These are phyloP conservation scores for Lanzia echinophila DNA, from an alignment of 2,329 filamentous ascomycete species.

Conservation along the genomic window DNA sequence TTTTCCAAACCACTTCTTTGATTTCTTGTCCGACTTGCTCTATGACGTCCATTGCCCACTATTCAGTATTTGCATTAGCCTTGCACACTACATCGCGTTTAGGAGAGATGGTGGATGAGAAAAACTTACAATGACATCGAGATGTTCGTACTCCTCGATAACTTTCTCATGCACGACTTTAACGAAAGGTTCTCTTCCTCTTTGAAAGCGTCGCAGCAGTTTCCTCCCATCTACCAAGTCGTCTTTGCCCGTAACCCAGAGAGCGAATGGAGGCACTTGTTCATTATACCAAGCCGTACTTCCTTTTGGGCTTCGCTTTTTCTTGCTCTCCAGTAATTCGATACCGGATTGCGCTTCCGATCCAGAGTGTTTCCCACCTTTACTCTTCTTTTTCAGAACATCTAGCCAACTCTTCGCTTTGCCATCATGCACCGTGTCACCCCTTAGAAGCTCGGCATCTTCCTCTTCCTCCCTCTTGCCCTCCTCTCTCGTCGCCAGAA, in stretches of 20 bases:
- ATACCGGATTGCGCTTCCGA: slow-evolving; percentile 28
- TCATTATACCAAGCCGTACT: slow-evolving; percentile 75
- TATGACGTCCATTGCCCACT: slow-evolving; percentile 82
- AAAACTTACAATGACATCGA: slow-evolving; percentile 63
- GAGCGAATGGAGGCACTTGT: slow-evolving; percentile 71
- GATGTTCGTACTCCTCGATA: slow-evolving; percentile 83
- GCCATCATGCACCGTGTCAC: neutral
- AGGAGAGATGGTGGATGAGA: neutral
- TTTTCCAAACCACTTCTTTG: slow-evolving; percentile 78
- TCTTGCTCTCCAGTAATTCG: slow-evolving; percentile 20
- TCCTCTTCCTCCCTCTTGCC: slow-evolving; percentile 52
- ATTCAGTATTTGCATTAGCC: neutral
- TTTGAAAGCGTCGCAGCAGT: slow-evolving; percentile 66
- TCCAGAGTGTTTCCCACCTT: too few species aligned
- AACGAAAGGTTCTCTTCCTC: slow-evolving; percentile 74
- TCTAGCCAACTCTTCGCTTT: neutral
- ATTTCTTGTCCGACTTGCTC: slow-evolving; percentile 79
- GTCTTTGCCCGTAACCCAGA: slow-evolving; percentile 83
- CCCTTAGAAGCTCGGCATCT: slow-evolving; percentile 20
- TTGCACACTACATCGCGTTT: too few species aligned
- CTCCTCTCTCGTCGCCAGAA: slow-evolving; percentile 71
- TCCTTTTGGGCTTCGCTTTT: slow-evolving; percentile 34
- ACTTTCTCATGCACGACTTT: slow-evolving; percentile 74
- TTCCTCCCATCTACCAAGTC: slow-evolving; percentile 75
- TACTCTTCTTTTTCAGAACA: slow-evolving; percentile 9